phyloP scores from a whole-genome alignment of 1,284 basidiomycete species.

The Heterobasidion occidentale region DNA sequence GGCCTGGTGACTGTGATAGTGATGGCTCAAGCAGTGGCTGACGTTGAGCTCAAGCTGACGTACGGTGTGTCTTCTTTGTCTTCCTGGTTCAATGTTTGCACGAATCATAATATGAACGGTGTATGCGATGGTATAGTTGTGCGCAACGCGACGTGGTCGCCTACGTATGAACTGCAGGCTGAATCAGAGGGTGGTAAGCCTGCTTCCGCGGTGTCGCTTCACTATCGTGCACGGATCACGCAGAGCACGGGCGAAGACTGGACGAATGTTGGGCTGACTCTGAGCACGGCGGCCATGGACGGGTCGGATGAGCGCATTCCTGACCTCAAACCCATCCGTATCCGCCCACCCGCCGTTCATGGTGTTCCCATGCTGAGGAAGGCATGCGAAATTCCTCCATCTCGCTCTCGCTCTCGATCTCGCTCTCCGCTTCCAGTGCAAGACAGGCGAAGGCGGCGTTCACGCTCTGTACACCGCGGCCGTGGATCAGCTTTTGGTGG shows the following conservation, averaged over 20 bases:
- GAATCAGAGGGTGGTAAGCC: constrained; percentile 35
- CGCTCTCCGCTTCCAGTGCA: background rate
- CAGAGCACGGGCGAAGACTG: constrained; percentile 59
- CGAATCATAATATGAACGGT: too few relatives aligned
- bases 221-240: constrained; percentile 45
- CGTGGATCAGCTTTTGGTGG: background rate
- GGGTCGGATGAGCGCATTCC: constrained; percentile 12
- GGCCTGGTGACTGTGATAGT: constrained; percentile 33
- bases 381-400: background rate
- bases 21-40: constrained; percentile 23
- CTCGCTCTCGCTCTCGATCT: background rate
- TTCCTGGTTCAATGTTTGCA: background rate
- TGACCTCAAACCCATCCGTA: constrained; percentile 11
- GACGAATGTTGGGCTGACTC: constrained; percentile 36
- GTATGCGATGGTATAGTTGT: constrained; percentile 33
- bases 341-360: constrained; percentile 2
- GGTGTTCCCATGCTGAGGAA: background rate
- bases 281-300: constrained; percentile 38
- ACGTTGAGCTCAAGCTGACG: constrained; percentile 39
- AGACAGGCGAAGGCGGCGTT: background rate
- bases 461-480: background rate
- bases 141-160: constrained; percentile 37
- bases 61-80: constrained; percentile 35
- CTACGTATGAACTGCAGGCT: constrained; percentile 51
- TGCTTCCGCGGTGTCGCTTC: constrained; percentile 34